Base-by-base conservation (phyloP, 169 alveolate genomes). In the Plasmodium yoelii region DNA sequence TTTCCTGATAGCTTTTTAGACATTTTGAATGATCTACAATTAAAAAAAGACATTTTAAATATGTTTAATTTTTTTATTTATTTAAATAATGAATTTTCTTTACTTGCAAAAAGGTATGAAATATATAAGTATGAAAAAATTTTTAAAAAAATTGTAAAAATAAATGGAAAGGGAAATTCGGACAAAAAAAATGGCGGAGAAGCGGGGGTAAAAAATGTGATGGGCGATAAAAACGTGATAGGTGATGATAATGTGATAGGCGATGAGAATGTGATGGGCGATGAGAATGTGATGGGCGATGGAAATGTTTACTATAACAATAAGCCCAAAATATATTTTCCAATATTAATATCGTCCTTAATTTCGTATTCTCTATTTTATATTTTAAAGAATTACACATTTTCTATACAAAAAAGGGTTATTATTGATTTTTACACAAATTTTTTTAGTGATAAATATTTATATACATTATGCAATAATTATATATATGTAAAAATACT, bases 261-360 rank as follows among this genome's bases (percentile, higher is more conserved):
- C 4, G 42, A 34, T 34, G 4, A 1, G 4, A 22, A 22, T 22
- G 1, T 22, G 1, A 22, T 7, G 4, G 42, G 0, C 4, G 42
- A 34, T 34, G 4, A 1, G 4, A 22, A 22, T 22, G 1, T 22
- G 1, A 22, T 7, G 4, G 42, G 0, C 4, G 42, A 34, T 34
- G 4, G 0, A 34, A 34, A 34, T 34, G 9, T 39, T 0, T 70
- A 59, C 55, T 86, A 86, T 64, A 61, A 86, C 59, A 86, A 53
- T 63, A 56, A 73, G 8, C 80, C 91, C 1, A 86, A 86, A 65
- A 46, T 86, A 34, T 86, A 86, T 24, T 86, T 86, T 26, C 91
- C 91, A 24, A 12, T 86, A 7, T 53, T 86, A 6, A 70, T 70
- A 5, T 68, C 91, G 1, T 55, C 91, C 1, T 72, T 86, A 60